phyloP scores from a whole-genome alignment of 768 basidiomycete genomes.

The Boletus sp. region DNA sequence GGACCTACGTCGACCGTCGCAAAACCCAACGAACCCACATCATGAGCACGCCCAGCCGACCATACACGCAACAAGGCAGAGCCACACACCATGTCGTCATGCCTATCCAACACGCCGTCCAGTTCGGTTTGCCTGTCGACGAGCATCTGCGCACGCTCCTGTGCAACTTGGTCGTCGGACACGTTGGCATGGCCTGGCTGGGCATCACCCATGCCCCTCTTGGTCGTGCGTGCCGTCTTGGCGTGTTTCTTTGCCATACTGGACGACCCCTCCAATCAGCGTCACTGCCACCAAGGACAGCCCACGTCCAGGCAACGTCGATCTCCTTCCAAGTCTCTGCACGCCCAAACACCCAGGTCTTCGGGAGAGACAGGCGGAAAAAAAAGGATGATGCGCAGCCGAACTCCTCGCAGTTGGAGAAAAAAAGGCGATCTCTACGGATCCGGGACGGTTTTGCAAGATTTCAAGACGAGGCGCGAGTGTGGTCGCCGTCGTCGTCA shows the following conservation, averaged over 20 bases:
- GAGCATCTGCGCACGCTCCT: slow-evolving; percentile 48
- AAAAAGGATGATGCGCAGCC: background rate
- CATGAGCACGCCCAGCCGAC: background rate
- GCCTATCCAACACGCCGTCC: slow-evolving; percentile 56
- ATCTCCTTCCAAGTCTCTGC: background rate
- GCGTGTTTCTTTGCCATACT: slow-evolving; percentile 25
- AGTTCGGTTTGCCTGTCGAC: slow-evolving; percentile 58
- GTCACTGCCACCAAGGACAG: slow-evolving; percentile 6
- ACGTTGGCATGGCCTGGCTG: slow-evolving; percentile 4
- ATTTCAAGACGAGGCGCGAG: slow-evolving; percentile 48
- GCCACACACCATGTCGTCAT: slow-evolving; percentile 71
- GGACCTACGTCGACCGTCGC: slow-evolving; percentile 46
- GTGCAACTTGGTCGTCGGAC: slow-evolving; percentile 26
- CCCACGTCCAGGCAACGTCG: background rate
- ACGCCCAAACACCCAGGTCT: background rate
- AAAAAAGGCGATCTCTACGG: slow-evolving; percentile 54
- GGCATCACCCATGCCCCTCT: background rate
- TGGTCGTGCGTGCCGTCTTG: slow-evolving; percentile 3
- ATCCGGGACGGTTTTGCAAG: slow-evolving; percentile 62
- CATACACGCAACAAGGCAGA: background rate
- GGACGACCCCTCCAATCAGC: background rate
- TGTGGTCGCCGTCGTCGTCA: background rate
- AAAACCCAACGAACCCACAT: background rate
- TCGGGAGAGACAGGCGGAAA: background rate
- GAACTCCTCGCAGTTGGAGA: background rate